Conservation (phyloP, 1,284 basidiomycete genomes). For the Takashimella koratensis region DNA sequence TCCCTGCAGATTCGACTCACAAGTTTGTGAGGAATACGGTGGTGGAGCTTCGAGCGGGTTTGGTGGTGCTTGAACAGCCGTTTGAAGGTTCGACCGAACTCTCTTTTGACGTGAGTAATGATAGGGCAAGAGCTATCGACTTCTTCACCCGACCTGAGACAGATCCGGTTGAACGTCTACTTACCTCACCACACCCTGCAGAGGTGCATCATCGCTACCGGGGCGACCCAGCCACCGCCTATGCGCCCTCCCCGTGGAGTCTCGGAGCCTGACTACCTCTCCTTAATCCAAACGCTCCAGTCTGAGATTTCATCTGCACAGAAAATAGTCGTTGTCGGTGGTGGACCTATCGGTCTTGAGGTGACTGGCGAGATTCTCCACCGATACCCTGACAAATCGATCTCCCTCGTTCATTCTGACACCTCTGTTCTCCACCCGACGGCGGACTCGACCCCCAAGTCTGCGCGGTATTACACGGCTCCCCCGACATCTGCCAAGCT, state of each 20-base stretch:
- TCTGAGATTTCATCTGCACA: conserved; percentile 31
- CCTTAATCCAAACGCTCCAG: conserved; percentile 12
- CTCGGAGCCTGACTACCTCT: not conserved
- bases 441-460: conserved; percentile 6
- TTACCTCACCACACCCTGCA: conserved; percentile 6
- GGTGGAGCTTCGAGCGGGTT: conserved; percentile 35
- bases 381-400: conserved; percentile 24
- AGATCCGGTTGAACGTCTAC: too few species aligned
- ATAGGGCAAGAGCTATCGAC: too few species aligned
- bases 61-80: conserved; percentile 41
- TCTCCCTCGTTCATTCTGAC: conserved; percentile 26
- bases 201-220: conserved; percentile 44
- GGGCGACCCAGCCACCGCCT: conserved; percentile 40
- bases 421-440: conserved; percentile 29
- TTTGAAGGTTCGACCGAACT: conserved; percentile 45
- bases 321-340: conserved; percentile 49
- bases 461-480: conserved; percentile 19
- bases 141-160: too few species aligned
- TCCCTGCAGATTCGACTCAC: conserved; percentile 16
- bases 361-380: conserved; percentile 43
- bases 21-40: conserved; percentile 28
- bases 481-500: conserved; percentile 34
- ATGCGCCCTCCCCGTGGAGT: conserved; percentile 36
- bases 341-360: conserved; percentile 52
- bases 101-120: conserved; percentile 42